Evolutionary conservation across 2,329 filamentous ascomycete genomes (phyloP).

Genomic region (Daldinia eschscholtzii): DNA sequence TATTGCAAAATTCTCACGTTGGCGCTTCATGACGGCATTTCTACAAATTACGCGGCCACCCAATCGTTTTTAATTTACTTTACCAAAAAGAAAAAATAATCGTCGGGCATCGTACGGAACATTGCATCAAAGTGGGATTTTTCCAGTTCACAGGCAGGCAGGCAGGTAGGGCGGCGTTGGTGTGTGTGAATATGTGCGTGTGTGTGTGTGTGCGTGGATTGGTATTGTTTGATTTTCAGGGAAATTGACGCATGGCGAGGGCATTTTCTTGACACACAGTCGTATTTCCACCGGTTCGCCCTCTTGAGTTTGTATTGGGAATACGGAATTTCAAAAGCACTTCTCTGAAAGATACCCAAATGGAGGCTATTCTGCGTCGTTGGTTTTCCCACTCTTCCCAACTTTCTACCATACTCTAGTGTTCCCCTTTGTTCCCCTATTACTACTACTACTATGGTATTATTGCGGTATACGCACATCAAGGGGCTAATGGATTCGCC

Average conservation of each 20-base stretch:
- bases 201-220: constrained; percentile 25
- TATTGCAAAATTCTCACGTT: constrained; percentile 27
- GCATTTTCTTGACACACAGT: constrained; percentile 30
- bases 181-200: constrained; percentile 29
- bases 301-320: constrained; percentile 41
- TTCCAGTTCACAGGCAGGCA: constrained; percentile 28
- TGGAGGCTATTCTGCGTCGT: constrained; percentile 45
- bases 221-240: constrained; percentile 34
- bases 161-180: constrained; percentile 42
- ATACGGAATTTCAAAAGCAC: constrained; percentile 44
- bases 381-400: constrained; percentile 33
- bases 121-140: constrained; percentile 41
- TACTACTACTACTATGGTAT: constrained; percentile 7
- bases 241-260: constrained; percentile 43
- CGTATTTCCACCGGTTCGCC: constrained; percentile 40
- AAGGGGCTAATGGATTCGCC: constrained; percentile 41
- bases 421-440: constrained; percentile 37
- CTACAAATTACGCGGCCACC: constrained; percentile 31
- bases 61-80: constrained; percentile 34
- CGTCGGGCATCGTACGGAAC: constrained; percentile 43
- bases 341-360: constrained; percentile 46
- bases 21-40: constrained; percentile 33
- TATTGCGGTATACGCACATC: constrained; percentile 33
- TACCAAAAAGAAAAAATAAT: constrained; percentile 29
- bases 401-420: constrained; percentile 8